A percentile compares a stretch with the other conserved stretches of the same genome.
Evolutionary conservation across 2,329 filamentous ascomycete genomes (phyloP).

Genomic region (Alternaria angustiovoidea): DNA sequence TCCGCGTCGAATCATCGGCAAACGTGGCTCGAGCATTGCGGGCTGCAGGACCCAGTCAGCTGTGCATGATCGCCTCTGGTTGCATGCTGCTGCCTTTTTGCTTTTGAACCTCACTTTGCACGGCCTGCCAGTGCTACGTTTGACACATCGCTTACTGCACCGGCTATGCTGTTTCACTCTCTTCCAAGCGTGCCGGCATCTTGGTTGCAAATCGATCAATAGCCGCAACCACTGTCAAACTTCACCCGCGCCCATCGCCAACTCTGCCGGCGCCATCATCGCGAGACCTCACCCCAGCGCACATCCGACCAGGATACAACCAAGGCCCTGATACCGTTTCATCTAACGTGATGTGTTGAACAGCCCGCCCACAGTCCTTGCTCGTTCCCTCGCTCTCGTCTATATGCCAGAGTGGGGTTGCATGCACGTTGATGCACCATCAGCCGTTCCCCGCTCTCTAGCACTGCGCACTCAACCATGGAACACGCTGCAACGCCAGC

Average conservation of each 20-base stretch:
- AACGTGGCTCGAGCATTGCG: slow-evolving; percentile 22
- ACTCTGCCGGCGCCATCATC: slow-evolving; percentile 6
- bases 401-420: slow-evolving; percentile 9
- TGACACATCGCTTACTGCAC: slow-evolving; percentile 4
- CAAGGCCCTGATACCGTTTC: slow-evolving; percentile 12
- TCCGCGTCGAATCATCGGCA: slow-evolving; percentile 30
- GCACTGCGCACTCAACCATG: slow-evolving; percentile 12
- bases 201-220: slow-evolving; percentile 13
- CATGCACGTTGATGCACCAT: slow-evolving; percentile 20
- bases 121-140: slow-evolving; percentile 10
- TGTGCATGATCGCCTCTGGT: slow-evolving; percentile 23
- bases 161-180: slow-evolving; percentile 5
- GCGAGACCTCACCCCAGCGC: slow-evolving; percentile 10
- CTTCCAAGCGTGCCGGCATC: slow-evolving; percentile 7
- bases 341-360: slow-evolving; percentile 11
- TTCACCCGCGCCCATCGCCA: slow-evolving; percentile 4
- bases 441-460: slow-evolving; percentile 23
- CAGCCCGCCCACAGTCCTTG: slow-evolving; percentile 3
- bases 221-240: slow-evolving; percentile 16
- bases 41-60: slow-evolving; percentile 2
- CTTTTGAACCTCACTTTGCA: slow-evolving; percentile 7
- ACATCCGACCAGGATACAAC: slow-evolving; percentile 9
- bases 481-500: slow-evolving; percentile 20
- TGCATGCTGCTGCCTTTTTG: slow-evolving; percentile 4
- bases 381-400: slow-evolving; percentile 1